Percentiles rank a stretch among this genome's conserved stretches.
Evolutionary conservation across 2,329 filamentous ascomycete genomes (phyloP).

Genomic region (Aureobasidium lini): DNA sequence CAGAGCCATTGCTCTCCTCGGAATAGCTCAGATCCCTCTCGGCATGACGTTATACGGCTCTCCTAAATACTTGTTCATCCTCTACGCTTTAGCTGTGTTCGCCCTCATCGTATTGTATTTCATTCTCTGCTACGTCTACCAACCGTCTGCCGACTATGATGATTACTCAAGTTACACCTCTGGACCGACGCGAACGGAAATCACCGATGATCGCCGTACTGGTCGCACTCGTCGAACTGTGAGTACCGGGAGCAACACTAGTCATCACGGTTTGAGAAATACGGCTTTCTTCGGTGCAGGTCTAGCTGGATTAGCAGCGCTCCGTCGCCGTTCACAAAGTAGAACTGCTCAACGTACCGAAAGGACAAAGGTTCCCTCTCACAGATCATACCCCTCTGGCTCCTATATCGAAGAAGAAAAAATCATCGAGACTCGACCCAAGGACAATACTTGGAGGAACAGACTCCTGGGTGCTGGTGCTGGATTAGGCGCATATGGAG

Average conservation of each 20-base stretch:
- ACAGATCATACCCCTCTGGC: conserved; percentile 10
- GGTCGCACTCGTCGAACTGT: conserved; percentile 11
- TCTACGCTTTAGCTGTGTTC: conserved; percentile 66
- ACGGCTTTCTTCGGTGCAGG: conserved; percentile 37
- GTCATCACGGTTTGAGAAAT: conserved; percentile 16
- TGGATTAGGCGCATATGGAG: conserved; percentile 34
- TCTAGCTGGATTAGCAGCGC: conserved; percentile 48
- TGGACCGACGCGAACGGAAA: conserved; percentile 15
- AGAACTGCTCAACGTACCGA: conserved; percentile 28
- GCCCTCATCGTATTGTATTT: conserved; percentile 16
- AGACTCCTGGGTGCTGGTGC: conserved; percentile 39
- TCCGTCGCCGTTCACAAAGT: conserved; percentile 24
- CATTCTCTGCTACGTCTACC: conserved; percentile 15
- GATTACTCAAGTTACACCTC: conserved; percentile 16
- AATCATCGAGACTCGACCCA: conserved; percentile 16
- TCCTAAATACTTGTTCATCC: conserved; percentile 73
- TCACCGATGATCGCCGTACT: conserved; percentile 15
- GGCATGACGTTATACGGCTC: conserved; percentile 90
- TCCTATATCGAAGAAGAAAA: conserved; percentile 33
- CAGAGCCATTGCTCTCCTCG: conserved; percentile 67
- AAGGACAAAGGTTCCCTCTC: conserved; percentile 23
- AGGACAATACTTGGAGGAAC: conserved; percentile 37
- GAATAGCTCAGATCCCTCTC: conserved; percentile 78
- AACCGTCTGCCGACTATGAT: conserved; percentile 31
- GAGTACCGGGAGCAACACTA: not conserved